Base-by-base conservation (phyloP, 1,284 basidiomycete genomes). In the Inonotus hispidus region DNA sequence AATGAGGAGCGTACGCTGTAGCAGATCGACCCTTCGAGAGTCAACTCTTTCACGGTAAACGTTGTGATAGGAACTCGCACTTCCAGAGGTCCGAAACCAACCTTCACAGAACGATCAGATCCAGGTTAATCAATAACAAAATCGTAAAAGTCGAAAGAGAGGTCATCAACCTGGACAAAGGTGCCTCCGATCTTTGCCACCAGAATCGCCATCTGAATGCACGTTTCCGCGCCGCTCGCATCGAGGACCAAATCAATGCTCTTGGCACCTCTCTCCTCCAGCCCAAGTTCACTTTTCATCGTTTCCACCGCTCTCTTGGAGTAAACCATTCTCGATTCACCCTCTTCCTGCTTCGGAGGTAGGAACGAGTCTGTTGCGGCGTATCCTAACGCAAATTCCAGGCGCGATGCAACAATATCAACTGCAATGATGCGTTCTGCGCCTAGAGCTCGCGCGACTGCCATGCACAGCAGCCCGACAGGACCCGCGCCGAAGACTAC, bases 381-480 rank as follows among this genome's bases (percentile, higher is more conserved):
- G 73, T 95, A 97, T 19, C 70, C 67, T 71, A 87, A 88, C 11
- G 96, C 95, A 70, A 98, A 98, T 47, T 90, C 82, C 53, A 99
- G 84, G 52, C 95, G 89, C 54, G 79, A 75, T 47, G 84, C 78
- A 60, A 93, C 84, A 65, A 98, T 93, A 71, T 99, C 93, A 64
- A 96, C 82, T 1, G 86, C 92, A 62, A 97, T 82, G 63, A 95
- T 79, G 57, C 88, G 85, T 37, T 80, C 79, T 0, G 92, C 93
- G 27, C 93, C 93, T 56, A 95, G 78, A 2, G 93, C 94, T 71
- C 89, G 93, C 35, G 93, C 93, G 23, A 95, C 93, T 2, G 92
- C 95, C 86, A 95, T 95, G 71, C 87, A 90, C 35, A 98, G 83
- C 19, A 98, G 80, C 32, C 95, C 95, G 64, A 98, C 92, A 8